Evolutionary conservation across 257 asterid genomes (phyloP), one percentile per base, ranked within the genome.

Genomic region (Solanum piurae): DNA sequence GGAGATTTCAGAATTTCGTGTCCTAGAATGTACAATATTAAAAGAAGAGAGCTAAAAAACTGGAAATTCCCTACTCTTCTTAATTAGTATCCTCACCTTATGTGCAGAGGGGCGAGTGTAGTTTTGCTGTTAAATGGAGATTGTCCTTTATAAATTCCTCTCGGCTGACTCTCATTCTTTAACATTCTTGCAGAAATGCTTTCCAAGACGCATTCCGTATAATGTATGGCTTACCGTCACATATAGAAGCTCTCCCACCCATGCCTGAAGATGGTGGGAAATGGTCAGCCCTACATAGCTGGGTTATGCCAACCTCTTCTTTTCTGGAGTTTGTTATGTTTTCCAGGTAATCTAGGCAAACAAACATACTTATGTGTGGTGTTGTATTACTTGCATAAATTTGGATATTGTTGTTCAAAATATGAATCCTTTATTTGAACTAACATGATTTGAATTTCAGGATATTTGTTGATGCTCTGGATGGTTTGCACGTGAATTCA

Each of bases 291-390:
- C 94, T 93, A 89, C 98, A 97, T 89, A 94, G 96, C 90, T 97
- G 99, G 99, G 99, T 95, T 89, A 96, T 97, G 99, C 99, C 99
- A 85, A 95, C 99, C 84, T 90, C 96, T 88, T 97, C 99, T 49
- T 97, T 95, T 91, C 89, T 97, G 37, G 99, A 97, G 94, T 97
- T 95, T 88, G 86, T 94, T 82, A 97, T 97, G 99, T 97, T 97
- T 91, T 92, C 99, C 86, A 93, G 99, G 99, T 97, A 91, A 86
- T 82, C 71, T 74, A 14, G 34, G 52, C 77, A 74, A 66, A 85
- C 80, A 69, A 31, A 34, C 86, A 75, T 86, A 83, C 33, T 58
- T 52, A 23, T 23, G 77, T 86, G 84, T 44, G 85, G 36, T 23
- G 36, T 80, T 21, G 16, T 31, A 46, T 88, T 73, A 25, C 88